These are phyloP conservation scores for Rhodotorula toruloides DNA, from an alignment of 768 basidiomycete genomes.

Conservation along the genomic window DNA sequence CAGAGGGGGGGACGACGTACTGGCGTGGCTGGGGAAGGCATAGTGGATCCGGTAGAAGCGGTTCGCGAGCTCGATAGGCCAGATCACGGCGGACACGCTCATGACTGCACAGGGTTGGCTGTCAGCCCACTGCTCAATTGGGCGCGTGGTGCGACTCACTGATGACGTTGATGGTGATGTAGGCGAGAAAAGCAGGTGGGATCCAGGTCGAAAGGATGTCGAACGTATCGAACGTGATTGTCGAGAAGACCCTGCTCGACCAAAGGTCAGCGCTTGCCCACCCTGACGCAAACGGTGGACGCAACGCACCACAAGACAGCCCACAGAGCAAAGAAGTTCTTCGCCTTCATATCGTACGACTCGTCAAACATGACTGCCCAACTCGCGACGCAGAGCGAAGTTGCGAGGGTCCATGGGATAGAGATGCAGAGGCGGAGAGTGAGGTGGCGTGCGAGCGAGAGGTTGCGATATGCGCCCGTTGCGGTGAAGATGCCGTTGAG, in stretches of 20 bases:
- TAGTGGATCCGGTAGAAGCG: constrained; percentile 18
- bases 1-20: not conserved
- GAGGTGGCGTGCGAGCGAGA: not conserved
- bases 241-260: constrained; percentile 6
- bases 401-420: constrained; percentile 18
- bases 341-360: constrained; percentile 2
- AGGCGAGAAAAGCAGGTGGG: not conserved
- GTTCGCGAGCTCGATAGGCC: constrained; percentile 19
- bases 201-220: constrained; percentile 11
- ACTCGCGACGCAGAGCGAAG: constrained; percentile 1
- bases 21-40: constrained; percentile 17
- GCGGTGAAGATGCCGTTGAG: constrained; percentile 1
- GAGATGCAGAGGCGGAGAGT: not conserved
- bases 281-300: no score
- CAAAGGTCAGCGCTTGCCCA: no score
- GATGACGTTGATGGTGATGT: not conserved
- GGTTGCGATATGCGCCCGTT: constrained; percentile 2
- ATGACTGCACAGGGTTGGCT: no score
- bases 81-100: constrained; percentile 14
- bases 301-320: constrained; percentile 15
- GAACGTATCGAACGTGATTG: constrained; percentile 20
- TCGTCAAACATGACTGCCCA: constrained; percentile 22
- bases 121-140: no score
- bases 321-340: constrained; percentile 26
- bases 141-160: constrained; percentile 13